Evolutionary conservation across 352 stramenopile species (phyloP).

Genomic region (Pythium folliculosum): DNA sequence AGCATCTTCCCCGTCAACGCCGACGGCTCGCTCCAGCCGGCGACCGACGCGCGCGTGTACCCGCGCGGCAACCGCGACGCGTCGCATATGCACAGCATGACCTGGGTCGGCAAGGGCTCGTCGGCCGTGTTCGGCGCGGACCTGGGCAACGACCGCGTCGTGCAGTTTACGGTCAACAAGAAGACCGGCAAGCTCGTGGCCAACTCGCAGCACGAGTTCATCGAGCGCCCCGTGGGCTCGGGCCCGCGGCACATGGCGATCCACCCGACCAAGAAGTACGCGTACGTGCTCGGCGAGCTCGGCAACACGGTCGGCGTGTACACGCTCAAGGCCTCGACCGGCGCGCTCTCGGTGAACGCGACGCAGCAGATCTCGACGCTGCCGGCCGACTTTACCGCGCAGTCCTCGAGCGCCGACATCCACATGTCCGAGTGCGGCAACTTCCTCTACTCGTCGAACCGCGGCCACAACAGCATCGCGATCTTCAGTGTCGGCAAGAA

Average conservation of each 20-base stretch:
- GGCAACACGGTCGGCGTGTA: constrained; percentile 64
- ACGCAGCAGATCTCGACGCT: constrained; percentile 63
- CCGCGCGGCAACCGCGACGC: constrained; percentile 39
- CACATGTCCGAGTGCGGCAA: constrained; percentile 50
- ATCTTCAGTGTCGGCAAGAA: constrained; percentile 48
- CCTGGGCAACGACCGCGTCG: constrained; percentile 61
- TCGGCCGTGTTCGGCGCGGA: constrained; percentile 51
- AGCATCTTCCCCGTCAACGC: constrained; percentile 51
- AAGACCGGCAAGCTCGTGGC: constrained; percentile 38
- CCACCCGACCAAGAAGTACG: constrained; percentile 43
- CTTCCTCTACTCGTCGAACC: constrained; percentile 72
- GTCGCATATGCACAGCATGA: constrained; percentile 66
- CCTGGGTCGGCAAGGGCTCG: constrained; percentile 47
- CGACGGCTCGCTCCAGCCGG: constrained; percentile 42
- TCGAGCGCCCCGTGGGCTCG: constrained; percentile 34
- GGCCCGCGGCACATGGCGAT: constrained; percentile 69
- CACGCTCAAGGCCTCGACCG: constrained; percentile 32
- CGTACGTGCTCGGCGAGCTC: constrained; percentile 68
- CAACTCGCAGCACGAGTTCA: constrained; percentile 20
- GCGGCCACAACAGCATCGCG: constrained; percentile 61
- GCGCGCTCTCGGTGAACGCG: constrained; percentile 29
- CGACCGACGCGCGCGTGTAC: constrained; percentile 48
- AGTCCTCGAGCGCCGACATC: constrained; percentile 46
- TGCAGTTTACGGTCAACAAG: constrained; percentile 48
- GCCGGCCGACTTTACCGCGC: constrained; percentile 34